A percentile compares a stretch with the other conserved stretches of the same genome.
phyloP scores from a whole-genome alignment of 768 basidiomycete genomes.

The Tricholoma sp. region DNA sequence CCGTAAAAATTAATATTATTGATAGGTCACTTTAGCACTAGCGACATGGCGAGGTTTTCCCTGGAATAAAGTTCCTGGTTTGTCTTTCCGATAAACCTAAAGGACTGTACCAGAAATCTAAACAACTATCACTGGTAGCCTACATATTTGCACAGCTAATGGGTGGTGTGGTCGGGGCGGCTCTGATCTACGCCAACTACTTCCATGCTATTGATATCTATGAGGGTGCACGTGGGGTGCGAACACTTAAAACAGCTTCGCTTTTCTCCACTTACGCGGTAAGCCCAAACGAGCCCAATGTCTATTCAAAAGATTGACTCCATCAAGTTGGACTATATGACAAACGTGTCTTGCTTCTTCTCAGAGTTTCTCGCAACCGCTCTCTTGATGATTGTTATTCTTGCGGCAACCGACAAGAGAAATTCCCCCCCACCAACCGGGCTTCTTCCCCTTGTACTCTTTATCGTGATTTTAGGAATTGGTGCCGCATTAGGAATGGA shows the following conservation, averaged over 20 bases:
- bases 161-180: slow-evolving; percentile 57
- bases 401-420: slow-evolving; percentile 46
- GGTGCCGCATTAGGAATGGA: slow-evolving; percentile 58
- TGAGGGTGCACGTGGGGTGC: slow-evolving; percentile 49
- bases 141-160: slow-evolving; percentile 61
- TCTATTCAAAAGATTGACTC: not conserved
- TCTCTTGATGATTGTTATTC: slow-evolving; percentile 51
- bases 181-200: slow-evolving; percentile 59
- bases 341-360: slow-evolving; percentile 36
- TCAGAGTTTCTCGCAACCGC: slow-evolving; percentile 57
- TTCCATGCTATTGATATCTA: slow-evolving; percentile 60
- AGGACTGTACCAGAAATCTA: not conserved
- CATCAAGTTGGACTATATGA: slow-evolving; percentile 25
- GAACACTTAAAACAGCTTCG: slow-evolving; percentile 50
- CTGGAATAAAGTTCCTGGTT: slow-evolving; percentile 61
- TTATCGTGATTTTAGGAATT: slow-evolving; percentile 54
- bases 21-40: slow-evolving; percentile 54
- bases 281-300: slow-evolving; percentile 16
- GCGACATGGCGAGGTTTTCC: slow-evolving; percentile 65
- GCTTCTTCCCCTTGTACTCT: slow-evolving; percentile 52
- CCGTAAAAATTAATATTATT: slow-evolving; percentile 4
- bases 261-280: slow-evolving; percentile 63
- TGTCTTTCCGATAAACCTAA: not conserved
- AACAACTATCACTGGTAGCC: slow-evolving; percentile 10
- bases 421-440: slow-evolving; percentile 47